Conservation (phyloP, 78 protist species). For the Monosiga brevicollis region DNA sequence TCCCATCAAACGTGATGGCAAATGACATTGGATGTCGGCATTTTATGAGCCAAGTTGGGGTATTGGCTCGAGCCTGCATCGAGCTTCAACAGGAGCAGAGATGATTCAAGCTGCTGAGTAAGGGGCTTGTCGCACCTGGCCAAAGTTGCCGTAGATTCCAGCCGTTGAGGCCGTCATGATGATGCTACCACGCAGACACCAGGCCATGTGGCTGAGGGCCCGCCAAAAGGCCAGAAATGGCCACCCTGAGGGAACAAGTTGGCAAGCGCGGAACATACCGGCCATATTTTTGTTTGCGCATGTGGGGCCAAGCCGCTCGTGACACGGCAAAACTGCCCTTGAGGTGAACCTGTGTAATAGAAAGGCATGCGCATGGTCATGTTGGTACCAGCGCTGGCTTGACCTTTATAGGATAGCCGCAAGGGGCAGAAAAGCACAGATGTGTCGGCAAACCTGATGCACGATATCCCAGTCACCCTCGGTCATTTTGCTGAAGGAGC, state of each 20-base stretch:
- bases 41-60: too few species aligned
- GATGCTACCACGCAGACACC: conserved; percentile 55
- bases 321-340: conserved; percentile 60
- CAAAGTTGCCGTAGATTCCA: conserved; percentile 79
- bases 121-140: conserved; percentile 37
- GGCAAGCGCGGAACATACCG: not conserved
- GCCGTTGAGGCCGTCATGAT: conserved; percentile 62
- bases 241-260: too few species aligned
- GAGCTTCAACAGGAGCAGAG: not conserved
- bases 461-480: conserved; percentile 63
- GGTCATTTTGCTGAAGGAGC: conserved; percentile 46
- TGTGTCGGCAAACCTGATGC: too few species aligned
- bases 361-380: conserved; percentile 24
- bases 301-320: conserved; percentile 67
- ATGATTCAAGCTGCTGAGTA: not conserved
- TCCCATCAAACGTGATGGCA: too few species aligned
- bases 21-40: too few species aligned
- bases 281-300: conserved; percentile 54
- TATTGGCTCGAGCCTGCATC: too few species aligned
- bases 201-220: too few species aligned
- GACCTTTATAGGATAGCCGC: too few species aligned
- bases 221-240: too few species aligned
- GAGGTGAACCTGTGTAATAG: conserved; percentile 55
- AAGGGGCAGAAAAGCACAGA: too few species aligned
- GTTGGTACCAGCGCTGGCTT: too few species aligned